Evolutionary conservation across 768 basidiomycete species (phyloP).

Genomic region (Daedaleopsis nitida): DNA sequence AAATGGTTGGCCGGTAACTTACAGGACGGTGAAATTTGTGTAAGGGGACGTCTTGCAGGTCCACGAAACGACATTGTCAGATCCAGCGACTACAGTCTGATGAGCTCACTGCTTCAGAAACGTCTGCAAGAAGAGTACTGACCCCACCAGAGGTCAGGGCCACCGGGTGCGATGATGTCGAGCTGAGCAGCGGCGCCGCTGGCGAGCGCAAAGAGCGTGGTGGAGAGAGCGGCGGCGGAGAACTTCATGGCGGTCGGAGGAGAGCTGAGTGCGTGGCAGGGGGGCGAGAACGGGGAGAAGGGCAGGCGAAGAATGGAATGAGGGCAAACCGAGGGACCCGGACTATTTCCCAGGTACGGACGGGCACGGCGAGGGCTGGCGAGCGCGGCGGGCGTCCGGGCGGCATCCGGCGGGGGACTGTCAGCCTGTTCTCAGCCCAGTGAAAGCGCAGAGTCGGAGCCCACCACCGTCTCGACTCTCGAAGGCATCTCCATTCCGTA

Average conservation of each 20-base stretch:
- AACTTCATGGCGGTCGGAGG: slow-evolving; percentile 34
- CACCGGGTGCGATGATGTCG: slow-evolving; percentile 46
- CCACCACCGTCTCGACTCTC: no score
- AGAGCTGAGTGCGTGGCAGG: slow-evolving; percentile 14
- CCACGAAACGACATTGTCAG: slow-evolving; percentile 63
- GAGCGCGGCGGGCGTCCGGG: background rate
- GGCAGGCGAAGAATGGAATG: background rate
- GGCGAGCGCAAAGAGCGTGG: slow-evolving; percentile 41
- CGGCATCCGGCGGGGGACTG: background rate
- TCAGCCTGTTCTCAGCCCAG: no score
- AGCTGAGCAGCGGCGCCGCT: slow-evolving; percentile 44
- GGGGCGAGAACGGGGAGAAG: slow-evolving; percentile 7
- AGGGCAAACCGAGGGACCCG: slow-evolving; percentile 3
- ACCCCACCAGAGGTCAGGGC: slow-evolving; percentile 62
- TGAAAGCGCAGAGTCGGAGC: no score
- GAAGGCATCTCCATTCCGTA: no score
- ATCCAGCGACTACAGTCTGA: slow-evolving; percentile 48
- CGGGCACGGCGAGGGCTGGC: background rate
- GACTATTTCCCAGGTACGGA: background rate
- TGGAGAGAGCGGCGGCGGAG: slow-evolving; percentile 32
- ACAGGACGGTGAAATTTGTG: slow-evolving; percentile 54
- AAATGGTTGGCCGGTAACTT: slow-evolving; percentile 28
- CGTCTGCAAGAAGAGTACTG: slow-evolving; percentile 15
- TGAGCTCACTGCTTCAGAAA: background rate
- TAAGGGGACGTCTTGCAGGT: slow-evolving; percentile 46